Conservation (phyloP, 2,329 filamentous ascomycete species). For the Penicillium italicum region DNA sequence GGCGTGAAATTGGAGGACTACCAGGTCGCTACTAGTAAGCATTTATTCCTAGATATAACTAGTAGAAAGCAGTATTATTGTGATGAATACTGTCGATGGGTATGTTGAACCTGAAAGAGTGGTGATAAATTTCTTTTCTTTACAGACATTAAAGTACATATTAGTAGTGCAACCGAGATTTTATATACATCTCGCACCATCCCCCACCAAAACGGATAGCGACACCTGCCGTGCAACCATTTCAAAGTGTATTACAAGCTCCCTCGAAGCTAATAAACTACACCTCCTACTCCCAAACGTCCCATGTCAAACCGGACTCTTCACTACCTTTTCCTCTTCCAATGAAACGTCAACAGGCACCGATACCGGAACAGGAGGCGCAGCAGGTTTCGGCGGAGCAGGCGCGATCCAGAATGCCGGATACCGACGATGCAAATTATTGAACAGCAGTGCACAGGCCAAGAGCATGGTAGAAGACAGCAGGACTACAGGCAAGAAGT, state of each 20-base stretch:
- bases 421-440: constrained; percentile 33
- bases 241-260: neutral
- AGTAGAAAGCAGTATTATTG: neutral
- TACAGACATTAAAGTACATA: no score
- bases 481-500: constrained; percentile 30
- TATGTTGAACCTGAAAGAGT: neutral
- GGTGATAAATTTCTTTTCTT: no score
- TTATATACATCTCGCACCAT: neutral
- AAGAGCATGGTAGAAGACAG: constrained; percentile 31
- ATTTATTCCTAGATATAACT: neutral
- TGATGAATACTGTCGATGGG: no score
- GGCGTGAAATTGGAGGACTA: neutral
- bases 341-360: neutral
- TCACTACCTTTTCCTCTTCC: neutral
- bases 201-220: neutral
- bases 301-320: neutral
- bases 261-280: neutral
- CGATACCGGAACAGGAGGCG: neutral
- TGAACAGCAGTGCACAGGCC: constrained; percentile 28
- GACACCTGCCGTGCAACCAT: neutral
- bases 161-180: neutral
- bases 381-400: constrained; percentile 10
- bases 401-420: constrained; percentile 33
- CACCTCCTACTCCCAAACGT: neutral
- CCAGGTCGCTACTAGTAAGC: no score